Base-by-base conservation (phyloP, 306 rosid species). In the Myrica gale region DNA sequence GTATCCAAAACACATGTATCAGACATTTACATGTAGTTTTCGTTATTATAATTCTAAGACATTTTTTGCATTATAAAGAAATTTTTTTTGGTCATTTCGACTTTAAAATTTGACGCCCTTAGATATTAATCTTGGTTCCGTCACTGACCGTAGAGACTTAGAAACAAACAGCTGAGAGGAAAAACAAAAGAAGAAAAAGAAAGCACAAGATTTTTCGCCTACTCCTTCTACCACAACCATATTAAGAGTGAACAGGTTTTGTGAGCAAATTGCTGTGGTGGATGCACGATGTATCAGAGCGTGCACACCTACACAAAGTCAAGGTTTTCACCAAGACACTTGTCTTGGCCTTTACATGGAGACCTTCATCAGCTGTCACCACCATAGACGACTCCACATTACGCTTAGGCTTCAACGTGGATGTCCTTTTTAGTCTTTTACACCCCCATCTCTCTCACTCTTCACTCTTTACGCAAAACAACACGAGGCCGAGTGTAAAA, bases 311-410 rank as follows among this genome's bases (percentile, higher is more conserved):
- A 78, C 16, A 23, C 3, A 7, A 9, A 1, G 9, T 26, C 42
- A 15, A 79, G 51, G 26, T 81, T 17, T 9, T 10, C 37, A 11
- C 41, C 13, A 7, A 46, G 84, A 76, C 85, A 85, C 84, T 75
- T 79, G 84, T 83, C 83, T 60, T 71, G 63, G 79, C 47, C 26
- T 68, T 65, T 82, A 65, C 88, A 78, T 79, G 88, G 76, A 74
- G 47, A 13, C 43, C 62, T 78, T 53, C 57, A 79, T 75, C 83
- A 60, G 76, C 79, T 78, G 83, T 76, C 82, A 10, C 69, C 77
- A 57, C 76, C 47, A 17, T 4, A 39, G 76, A 37, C 58, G 15
- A 2, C 37, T 26, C 45, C 42, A 62, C 44, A 21, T 23, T 12
- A 0, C n/a, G 20, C 47, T 17, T 4, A 10, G 54, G 48, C 39